Evolutionary conservation across 192 early-diverging fungal genomes (phyloP), one percentile per base, ranked within the genome.

Genomic region (Coemansia sp.): DNA sequence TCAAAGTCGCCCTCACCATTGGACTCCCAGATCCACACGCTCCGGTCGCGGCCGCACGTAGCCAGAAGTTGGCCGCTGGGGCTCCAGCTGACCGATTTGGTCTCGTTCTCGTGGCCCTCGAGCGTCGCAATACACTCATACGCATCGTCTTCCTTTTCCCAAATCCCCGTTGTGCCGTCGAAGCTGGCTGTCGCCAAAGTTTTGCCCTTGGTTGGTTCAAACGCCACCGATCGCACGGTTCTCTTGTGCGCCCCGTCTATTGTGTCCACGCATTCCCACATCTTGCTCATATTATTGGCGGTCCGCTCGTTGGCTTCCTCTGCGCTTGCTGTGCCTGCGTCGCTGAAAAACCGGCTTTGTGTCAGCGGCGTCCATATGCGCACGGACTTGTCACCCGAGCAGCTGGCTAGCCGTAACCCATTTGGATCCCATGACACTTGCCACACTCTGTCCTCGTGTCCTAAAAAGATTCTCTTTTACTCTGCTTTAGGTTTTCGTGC

Each of bases 101-200:
- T 94, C 79, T 99, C 96, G 77, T 97, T 97, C 81, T 99, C 96
- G 75, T 99, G 96, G 39, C 96, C 96, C 72, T 99, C 96, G 45
- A 99, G 74, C 15, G 94, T 95, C 1, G 96, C 95, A 1, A 94
- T 85, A 64, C 91, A 95, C 72, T 96, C 95, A 72, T 88, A 94
- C 21, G 88, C 89, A 1, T 28, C 51, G 48, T 86, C 87, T 23
- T 86, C 88, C 51, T 84, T 77, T 72, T 94, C 94, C 96, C 95
- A 98, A 35, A 98, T 91, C 16, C 89, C 91, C 1, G 93, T 95
- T 7, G 91, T 92, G 0, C 91, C 93, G 74, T 98, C 96, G 75
- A 98, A 98, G 66, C 92, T 93, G 26, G 91, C 91, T 7, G 93
- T 92, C 3, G 95, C 93, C 35, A 98, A 64, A 25, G 87, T 81